phyloP scores from a whole-genome alignment of 2,329 filamentous ascomycete genomes.

The Pseudogymnoascus sp. region DNA sequence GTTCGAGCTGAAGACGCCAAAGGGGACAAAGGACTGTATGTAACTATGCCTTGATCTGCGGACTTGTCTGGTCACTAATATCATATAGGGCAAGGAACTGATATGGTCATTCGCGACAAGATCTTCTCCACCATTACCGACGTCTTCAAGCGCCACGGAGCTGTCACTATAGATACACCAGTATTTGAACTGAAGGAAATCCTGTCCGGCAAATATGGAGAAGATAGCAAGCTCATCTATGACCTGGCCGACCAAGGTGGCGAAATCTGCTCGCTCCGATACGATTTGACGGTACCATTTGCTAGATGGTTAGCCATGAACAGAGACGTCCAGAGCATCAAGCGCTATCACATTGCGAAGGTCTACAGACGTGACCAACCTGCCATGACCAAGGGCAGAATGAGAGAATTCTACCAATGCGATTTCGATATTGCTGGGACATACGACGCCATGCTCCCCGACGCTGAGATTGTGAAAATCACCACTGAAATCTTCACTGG shows the following conservation, averaged over 20 bases:
- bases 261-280: slow-evolving; percentile 76
- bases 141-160: slow-evolving; percentile 80
- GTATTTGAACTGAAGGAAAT: slow-evolving; percentile 87
- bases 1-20: slow-evolving; percentile 78
- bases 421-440: slow-evolving; percentile 90
- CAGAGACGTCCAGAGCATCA: slow-evolving; percentile 68
- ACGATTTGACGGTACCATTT: slow-evolving; percentile 84
- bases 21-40: slow-evolving; percentile 80
- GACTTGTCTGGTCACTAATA: slow-evolving; percentile 9
- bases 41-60: background rate
- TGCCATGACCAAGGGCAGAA: slow-evolving; percentile 82
- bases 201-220: slow-evolving; percentile 82
- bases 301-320: slow-evolving; percentile 94
- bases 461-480: slow-evolving; percentile 82
- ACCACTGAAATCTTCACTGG: slow-evolving; percentile 78
- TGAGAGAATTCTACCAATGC: slow-evolving; percentile 96
- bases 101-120: slow-evolving; percentile 73
- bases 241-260: slow-evolving; percentile 83
- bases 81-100: slow-evolving; percentile 58
- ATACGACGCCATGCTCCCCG: slow-evolving; percentile 87
- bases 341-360: slow-evolving; percentile 93
- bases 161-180: slow-evolving; percentile 69
- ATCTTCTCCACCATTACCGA: slow-evolving; percentile 71
- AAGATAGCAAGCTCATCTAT: slow-evolving; percentile 89
- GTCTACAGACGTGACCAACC: slow-evolving; percentile 79